phyloP scores from a whole-genome alignment of 352 stramenopile genomes.

The Pythium coloratum region DNA sequence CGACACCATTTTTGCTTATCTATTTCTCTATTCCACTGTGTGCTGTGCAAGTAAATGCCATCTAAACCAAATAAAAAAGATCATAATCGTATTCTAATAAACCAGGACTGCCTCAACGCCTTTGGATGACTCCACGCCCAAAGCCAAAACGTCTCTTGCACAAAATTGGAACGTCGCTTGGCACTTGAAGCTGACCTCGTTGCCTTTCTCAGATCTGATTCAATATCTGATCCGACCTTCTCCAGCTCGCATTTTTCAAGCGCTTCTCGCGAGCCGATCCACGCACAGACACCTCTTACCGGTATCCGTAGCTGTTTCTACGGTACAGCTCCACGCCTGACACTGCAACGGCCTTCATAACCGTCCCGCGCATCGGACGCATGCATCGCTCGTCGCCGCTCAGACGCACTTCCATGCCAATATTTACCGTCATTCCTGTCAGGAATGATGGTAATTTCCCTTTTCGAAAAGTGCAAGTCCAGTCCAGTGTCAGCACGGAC shows the following conservation, averaged over 20 bases:
- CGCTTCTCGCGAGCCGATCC: neutral
- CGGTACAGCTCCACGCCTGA: neutral
- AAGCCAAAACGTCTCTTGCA: too few relatives aligned
- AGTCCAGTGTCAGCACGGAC: neutral
- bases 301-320: neutral
- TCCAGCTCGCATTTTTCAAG: neutral
- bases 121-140: too few relatives aligned
- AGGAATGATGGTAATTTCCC: constrained; percentile 5
- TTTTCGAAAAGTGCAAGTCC: constrained; percentile 4
- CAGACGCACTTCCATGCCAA: neutral
- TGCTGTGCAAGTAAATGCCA: neutral
- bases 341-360: neutral
- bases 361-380: neutral
- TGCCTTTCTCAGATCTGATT: constrained; percentile 1
- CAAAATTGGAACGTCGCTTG: too few relatives aligned
- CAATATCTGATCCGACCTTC: neutral
- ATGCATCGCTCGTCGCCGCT: neutral
- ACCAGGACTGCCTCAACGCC: too few relatives aligned
- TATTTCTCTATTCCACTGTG: constrained; percentile 3
- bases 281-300: neutral
- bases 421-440: constrained; percentile 6
- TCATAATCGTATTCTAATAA: neutral
- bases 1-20: constrained; percentile 3
- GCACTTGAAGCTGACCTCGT: neutral
- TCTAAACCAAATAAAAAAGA: constrained; percentile 11